Conservation (phyloP, 2,329 filamentous ascomycete genomes). For the Trichoderma cornu-damae region DNA sequence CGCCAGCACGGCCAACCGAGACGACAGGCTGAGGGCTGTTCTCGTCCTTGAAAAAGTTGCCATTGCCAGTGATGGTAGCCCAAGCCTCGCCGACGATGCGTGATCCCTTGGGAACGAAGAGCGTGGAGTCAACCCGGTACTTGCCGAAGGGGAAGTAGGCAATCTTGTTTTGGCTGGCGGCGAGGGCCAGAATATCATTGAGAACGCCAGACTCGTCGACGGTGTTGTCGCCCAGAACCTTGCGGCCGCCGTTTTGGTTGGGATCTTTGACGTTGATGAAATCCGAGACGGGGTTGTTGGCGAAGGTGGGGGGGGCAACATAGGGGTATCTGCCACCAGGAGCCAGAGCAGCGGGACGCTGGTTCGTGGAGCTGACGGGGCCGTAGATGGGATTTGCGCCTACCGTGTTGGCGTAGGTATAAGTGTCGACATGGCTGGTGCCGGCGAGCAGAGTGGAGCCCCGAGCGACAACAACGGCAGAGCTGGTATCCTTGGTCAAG, state of each 20-base stretch:
- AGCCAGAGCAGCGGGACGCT: conserved; percentile 34
- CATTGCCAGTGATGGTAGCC: conserved; percentile 46
- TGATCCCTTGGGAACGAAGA: conserved; percentile 36
- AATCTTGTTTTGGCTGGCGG: conserved; percentile 30
- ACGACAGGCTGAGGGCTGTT: conserved; percentile 45
- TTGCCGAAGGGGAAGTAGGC: conserved; percentile 30
- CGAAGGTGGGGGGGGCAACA: conserved; percentile 38
- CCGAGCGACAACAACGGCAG: conserved; percentile 33
- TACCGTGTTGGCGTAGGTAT: conserved; percentile 41
- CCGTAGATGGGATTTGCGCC: conserved; percentile 38
- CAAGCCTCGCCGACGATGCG: conserved; percentile 52
- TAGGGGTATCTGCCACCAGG: conserved; percentile 36
- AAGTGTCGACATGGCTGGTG: conserved; percentile 35
- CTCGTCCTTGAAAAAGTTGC: conserved; percentile 40
- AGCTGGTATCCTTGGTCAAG: conserved; percentile 37
- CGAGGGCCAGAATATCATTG: conserved; percentile 36
- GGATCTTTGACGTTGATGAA: conserved; percentile 38
- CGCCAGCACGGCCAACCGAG: conserved; percentile 45
- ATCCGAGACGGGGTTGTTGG: conserved; percentile 28
- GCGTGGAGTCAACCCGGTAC: conserved; percentile 27
- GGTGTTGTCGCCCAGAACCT: conserved; percentile 36
- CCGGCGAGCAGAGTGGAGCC: conserved; percentile 30
- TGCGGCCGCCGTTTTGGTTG: conserved; percentile 27
- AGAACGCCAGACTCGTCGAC: conserved; percentile 36
- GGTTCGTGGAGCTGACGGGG: conserved; percentile 28